phyloP scores from a whole-genome alignment of 2,329 filamentous ascomycete genomes.

The Graphilbum sp. region DNA sequence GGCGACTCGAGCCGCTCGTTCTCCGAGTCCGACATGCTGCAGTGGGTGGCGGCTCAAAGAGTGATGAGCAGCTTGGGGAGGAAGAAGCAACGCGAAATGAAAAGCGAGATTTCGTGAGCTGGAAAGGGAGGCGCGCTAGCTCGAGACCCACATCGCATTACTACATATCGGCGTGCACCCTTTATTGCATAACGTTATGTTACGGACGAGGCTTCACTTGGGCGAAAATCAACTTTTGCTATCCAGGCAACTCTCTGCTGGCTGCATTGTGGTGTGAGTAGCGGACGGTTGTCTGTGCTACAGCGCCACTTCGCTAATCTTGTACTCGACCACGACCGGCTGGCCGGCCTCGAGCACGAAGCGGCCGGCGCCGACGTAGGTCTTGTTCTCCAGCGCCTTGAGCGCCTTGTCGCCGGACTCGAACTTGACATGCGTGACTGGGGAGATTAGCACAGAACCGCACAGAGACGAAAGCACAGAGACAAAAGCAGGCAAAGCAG shows the following conservation, averaged over 20 bases:
- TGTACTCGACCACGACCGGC: constrained; percentile 24
- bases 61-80: no score
- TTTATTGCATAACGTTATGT: no score
- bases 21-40: constrained; percentile 9
- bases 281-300: no score
- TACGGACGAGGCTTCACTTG: no score
- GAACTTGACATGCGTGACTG: constrained; percentile 20
- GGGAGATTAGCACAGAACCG: background rate
- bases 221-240: no score
- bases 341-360: constrained; percentile 24
- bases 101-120: no score
- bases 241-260: no score
- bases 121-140: no score
- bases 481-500: background rate
- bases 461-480: background rate
- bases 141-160: no score
- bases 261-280: no score
- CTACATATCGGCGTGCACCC: no score
- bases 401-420: constrained; percentile 20
- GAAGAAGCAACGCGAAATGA: no score
- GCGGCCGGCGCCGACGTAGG: constrained; percentile 23
- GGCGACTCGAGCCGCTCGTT: constrained; percentile 8
- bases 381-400: constrained; percentile 20
- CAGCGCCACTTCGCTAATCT: constrained; percentile 23
- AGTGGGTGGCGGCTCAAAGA: background rate